A percentile compares a stretch with the other conserved stretches of the same genome.
phyloP scores from a whole-genome alignment of 305 asterid species.

The Lippia alba region DNA sequence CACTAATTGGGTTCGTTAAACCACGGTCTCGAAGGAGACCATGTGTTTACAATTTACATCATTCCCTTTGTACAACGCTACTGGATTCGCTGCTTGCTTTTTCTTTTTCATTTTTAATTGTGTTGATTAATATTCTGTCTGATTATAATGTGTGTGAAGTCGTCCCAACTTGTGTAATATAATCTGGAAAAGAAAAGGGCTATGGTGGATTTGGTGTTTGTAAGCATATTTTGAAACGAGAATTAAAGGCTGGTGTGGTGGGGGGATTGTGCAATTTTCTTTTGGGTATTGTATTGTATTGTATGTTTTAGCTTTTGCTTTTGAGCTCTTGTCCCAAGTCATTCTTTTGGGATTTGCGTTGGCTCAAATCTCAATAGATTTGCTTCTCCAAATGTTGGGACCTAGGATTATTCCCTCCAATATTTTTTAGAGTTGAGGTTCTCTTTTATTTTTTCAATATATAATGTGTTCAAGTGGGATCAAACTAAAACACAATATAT shows the following conservation, averaged over 20 bases:
- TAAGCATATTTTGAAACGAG: background rate
- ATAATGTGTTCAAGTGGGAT: no score
- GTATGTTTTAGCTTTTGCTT: constrained; percentile 37
- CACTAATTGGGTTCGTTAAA: constrained; percentile 11
- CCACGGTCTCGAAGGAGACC: constrained; percentile 64
- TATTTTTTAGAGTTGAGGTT: no score
- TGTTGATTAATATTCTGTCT: background rate
- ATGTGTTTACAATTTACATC: constrained; percentile 28
- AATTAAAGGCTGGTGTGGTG: background rate
- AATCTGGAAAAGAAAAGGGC: constrained; percentile 10
- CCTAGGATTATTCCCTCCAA: background rate
- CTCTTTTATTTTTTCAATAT: no score
- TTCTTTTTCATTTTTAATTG: background rate
- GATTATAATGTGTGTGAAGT: constrained; percentile 4
- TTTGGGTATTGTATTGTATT: constrained; percentile 20
- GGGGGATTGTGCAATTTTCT: constrained; percentile 6
- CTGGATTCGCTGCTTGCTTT: constrained; percentile 6
- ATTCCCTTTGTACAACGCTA: constrained; percentile 38
- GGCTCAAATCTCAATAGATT: constrained; percentile 32
- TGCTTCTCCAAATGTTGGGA: background rate
- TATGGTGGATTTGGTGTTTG: constrained; percentile 44
- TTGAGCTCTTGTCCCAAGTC: constrained; percentile 28
- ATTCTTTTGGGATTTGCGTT: constrained; percentile 36
- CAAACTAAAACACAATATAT: no score
- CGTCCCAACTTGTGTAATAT: constrained; percentile 14